Evolutionary conservation across 2,329 filamentous ascomycete genomes (phyloP).

Genomic region (Tolypocladium ovalisporum): DNA sequence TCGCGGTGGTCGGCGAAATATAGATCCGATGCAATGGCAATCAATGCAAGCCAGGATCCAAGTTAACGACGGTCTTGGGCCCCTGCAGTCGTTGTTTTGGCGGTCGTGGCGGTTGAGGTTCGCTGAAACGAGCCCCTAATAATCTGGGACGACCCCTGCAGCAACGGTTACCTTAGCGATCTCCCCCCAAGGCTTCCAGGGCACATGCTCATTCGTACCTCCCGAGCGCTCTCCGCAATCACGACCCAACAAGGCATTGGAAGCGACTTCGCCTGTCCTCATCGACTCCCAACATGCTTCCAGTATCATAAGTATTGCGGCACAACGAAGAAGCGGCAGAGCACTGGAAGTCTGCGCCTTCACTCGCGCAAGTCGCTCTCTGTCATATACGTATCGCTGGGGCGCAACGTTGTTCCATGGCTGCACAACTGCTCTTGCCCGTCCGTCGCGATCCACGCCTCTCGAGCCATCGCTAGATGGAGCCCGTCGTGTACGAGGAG

Average conservation of each 20-base stretch:
- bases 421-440: constrained; percentile 17
- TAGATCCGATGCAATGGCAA: not conserved
- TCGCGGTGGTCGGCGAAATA: not conserved
- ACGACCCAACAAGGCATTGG: not conserved
- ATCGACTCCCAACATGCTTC: not conserved
- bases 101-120: not conserved
- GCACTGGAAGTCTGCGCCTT: not conserved
- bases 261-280: not conserved
- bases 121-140: not conserved
- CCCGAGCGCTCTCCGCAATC: not conserved
- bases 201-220: not conserved
- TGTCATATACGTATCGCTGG: not conserved
- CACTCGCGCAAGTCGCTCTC: not conserved
- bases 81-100: not conserved
- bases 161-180: not conserved
- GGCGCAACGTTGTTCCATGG: constrained; percentile 1
- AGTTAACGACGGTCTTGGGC: too few species aligned
- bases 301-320: not conserved
- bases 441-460: constrained; percentile 14
- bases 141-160: not conserved
- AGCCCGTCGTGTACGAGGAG: constrained; percentile 77
- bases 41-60: not conserved
- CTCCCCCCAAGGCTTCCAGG: not conserved
- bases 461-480: constrained; percentile 40
- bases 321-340: not conserved